Conservation (phyloP, 495 filamentous ascomycete genomes). For the Penicillium dipodomyicola region DNA sequence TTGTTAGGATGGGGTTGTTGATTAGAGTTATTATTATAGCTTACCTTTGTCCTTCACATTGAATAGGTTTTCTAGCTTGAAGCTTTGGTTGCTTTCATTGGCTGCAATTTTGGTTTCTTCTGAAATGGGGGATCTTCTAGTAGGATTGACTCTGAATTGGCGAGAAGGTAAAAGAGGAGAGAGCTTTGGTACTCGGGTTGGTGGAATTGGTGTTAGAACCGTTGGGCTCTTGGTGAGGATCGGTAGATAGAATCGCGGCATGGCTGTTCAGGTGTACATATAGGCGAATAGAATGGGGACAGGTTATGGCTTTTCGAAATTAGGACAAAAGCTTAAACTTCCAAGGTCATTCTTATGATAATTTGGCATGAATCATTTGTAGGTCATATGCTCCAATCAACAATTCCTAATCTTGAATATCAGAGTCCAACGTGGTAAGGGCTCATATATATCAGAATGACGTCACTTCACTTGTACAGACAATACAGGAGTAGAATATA, state of each 20-base stretch:
- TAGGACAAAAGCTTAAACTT: too few relatives aligned
- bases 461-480: background rate
- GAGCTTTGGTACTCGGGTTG: background rate
- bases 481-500: background rate
- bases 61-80: slow-evolving; percentile 52
- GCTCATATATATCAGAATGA: background rate
- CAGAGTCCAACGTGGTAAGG: too few relatives aligned
- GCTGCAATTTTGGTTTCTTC: slow-evolving; percentile 20
- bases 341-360: too few relatives aligned
- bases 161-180: background rate
- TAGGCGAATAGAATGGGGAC: background rate
- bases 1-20: background rate
- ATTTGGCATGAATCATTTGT: background rate
- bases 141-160: background rate
- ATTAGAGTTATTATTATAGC: background rate
- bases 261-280: background rate
- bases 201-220: background rate
- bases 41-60: slow-evolving; percentile 52
- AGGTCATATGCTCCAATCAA: background rate
- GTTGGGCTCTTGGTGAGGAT: background rate
- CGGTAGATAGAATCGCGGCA: background rate
- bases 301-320: background rate
- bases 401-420: background rate
- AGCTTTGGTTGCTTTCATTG: slow-evolving; percentile 45
- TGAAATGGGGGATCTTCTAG: background rate